Conservation (phyloP, 1,284 basidiomycete genomes). For the Cystobasidium slooffiae region DNA sequence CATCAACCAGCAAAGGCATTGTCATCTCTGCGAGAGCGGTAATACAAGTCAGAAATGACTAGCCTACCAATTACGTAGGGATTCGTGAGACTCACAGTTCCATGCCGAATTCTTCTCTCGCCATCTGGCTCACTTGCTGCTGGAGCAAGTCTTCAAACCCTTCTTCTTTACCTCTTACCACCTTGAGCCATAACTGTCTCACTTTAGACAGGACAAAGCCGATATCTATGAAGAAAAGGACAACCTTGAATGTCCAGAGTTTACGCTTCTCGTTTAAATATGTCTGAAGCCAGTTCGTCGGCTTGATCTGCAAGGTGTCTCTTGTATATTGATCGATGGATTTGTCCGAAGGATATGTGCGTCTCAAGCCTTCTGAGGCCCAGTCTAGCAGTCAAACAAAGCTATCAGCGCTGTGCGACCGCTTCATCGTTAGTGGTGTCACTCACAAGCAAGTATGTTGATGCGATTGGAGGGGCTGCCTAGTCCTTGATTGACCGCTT, state of each 20-base stretch:
- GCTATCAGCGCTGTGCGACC: slow-evolving; percentile 60
- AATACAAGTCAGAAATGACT: background rate
- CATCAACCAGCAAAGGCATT: slow-evolving; percentile 28
- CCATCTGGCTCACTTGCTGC: slow-evolving; percentile 58
- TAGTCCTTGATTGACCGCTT: slow-evolving; percentile 68
- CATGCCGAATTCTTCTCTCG: slow-evolving; percentile 61
- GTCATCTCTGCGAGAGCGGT: slow-evolving; percentile 12
- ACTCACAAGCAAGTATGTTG: slow-evolving; percentile 66
- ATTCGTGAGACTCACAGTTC: slow-evolving; percentile 53
- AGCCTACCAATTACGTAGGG: background rate
- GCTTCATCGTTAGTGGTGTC: slow-evolving; percentile 62
- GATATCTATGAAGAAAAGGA: slow-evolving; percentile 59
- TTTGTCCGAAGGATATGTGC: slow-evolving; percentile 61
- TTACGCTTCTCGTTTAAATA: slow-evolving; percentile 58
- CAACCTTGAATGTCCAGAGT: slow-evolving; percentile 58
- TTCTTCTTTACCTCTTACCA: slow-evolving; percentile 46
- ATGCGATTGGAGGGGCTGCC: slow-evolving; percentile 84
- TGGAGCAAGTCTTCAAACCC: slow-evolving; percentile 55
- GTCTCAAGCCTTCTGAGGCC: slow-evolving; percentile 61
- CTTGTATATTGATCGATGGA: slow-evolving; percentile 48
- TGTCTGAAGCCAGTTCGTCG: slow-evolving; percentile 46
- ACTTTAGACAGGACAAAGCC: slow-evolving; percentile 58
- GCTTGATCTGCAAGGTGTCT: slow-evolving; percentile 22
- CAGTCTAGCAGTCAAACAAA: slow-evolving; percentile 62
- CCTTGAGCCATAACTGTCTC: slow-evolving; percentile 55